Conservation (phyloP, 805 yeast genomes). For the Sungouiozyma ichnusensis region DNA sequence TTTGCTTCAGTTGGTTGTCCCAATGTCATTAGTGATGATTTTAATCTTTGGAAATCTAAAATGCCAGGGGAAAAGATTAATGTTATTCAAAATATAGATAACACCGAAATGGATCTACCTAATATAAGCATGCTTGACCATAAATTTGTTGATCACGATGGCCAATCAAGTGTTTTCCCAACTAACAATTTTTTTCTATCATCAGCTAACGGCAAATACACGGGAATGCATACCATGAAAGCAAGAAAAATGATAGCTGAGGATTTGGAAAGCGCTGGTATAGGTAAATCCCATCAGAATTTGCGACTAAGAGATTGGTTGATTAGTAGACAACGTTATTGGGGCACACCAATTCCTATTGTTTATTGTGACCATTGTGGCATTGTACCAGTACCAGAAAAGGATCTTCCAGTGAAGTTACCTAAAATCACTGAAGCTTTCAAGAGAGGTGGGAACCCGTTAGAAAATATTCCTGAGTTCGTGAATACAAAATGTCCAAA, state of each 20-base stretch:
- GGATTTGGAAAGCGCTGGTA: constrained; percentile 28
- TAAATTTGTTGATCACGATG: too few relatives aligned
- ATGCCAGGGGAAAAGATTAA: constrained; percentile 30
- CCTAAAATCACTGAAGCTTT: constrained; percentile 47
- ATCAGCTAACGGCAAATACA: constrained; percentile 34
- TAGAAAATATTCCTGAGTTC: constrained; percentile 57
- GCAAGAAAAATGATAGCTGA: constrained; percentile 43
- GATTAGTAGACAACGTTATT: constrained; percentile 85
- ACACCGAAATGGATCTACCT: not conserved
- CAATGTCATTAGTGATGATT: constrained; percentile 81
- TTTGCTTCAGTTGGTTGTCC: constrained; percentile 99
- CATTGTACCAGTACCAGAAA: constrained; percentile 82
- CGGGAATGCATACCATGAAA: constrained; percentile 39
- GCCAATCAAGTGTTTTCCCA: too few relatives aligned
- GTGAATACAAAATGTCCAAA: constrained; percentile 69
- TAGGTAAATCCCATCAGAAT: constrained; percentile 43
- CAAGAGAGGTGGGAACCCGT: constrained; percentile 53
- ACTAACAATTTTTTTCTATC: not conserved
- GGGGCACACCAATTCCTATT: constrained; percentile 99
- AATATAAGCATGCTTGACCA: too few relatives aligned
- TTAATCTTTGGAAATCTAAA: constrained; percentile 64
- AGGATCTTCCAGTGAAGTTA: constrained; percentile 70
- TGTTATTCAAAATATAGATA: not conserved
- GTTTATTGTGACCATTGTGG: constrained; percentile 84
- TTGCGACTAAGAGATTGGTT: constrained; percentile 85